Evolutionary conservation across 257 asterid genomes (phyloP).

Genomic region (Solanum etuberosum): DNA sequence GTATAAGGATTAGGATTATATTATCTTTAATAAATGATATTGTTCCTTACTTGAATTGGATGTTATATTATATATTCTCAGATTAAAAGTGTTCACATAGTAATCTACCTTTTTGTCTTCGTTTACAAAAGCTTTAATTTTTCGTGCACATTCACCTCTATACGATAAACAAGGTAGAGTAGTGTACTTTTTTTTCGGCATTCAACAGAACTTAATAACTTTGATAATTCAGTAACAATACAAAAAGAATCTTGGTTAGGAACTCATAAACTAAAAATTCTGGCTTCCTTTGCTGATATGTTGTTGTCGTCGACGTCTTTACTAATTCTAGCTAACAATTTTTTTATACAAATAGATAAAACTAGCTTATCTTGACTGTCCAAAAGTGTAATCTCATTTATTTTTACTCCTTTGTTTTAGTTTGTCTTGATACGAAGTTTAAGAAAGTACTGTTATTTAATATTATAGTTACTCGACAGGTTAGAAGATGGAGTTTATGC

Average conservation of each 20-base stretch:
- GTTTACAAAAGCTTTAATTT: neutral
- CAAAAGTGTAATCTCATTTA: too few species aligned
- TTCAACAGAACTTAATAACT: neutral
- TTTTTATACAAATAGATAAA: too few species aligned
- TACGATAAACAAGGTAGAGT: neutral
- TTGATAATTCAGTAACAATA: neutral
- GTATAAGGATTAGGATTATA: neutral
- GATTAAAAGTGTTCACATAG: neutral
- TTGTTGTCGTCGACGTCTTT: too few species aligned
- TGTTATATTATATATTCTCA: neutral
- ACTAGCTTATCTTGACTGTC: too few species aligned
- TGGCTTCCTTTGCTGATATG: fast-evolving
- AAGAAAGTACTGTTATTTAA: too few species aligned
- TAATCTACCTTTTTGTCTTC: neutral
- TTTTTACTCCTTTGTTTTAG: too few species aligned
- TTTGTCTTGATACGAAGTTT: too few species aligned
- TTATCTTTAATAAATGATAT: neutral
- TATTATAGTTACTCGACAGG: neutral
- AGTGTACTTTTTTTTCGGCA: neutral
- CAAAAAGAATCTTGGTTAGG: too few species aligned
- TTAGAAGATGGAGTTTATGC: neutral
- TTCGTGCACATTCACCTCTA: neutral
- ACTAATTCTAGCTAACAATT: too few species aligned
- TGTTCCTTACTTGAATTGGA: neutral
- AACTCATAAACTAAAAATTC: neutral